phyloP scores from a whole-genome alignment of 78 protist species.

The Cavenderia fasciculata region DNA sequence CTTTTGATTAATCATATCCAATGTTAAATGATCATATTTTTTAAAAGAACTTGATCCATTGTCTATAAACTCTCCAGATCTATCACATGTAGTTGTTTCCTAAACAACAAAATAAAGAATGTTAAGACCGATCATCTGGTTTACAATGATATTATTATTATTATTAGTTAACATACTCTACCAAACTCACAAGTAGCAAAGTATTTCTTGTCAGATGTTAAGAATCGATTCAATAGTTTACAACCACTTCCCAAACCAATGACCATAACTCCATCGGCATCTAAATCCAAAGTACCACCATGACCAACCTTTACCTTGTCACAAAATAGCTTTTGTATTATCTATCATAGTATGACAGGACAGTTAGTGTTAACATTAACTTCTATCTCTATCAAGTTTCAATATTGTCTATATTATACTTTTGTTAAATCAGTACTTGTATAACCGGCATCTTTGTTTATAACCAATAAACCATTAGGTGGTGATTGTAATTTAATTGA shows the following conservation, averaged over 20 bases:
- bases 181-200: constrained; percentile 16
- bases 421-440: too few species aligned
- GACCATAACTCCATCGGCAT: constrained; percentile 14
- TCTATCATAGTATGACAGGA: too few species aligned
- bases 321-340: neutral
- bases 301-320: constrained; percentile 21
- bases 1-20: neutral
- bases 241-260: constrained; percentile 15
- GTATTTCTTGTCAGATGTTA: neutral
- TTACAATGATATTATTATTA: neutral
- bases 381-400: too few species aligned
- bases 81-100: constrained; percentile 25
- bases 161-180: neutral
- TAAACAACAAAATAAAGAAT: neutral
- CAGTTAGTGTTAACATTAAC: too few species aligned
- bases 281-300: constrained; percentile 38
- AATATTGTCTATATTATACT: too few species aligned
- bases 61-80: neutral
- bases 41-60: too few species aligned
- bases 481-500: too few species aligned
- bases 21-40: neutral
- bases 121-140: neutral
- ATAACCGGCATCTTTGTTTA: too few species aligned
- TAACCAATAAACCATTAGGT: too few species aligned
- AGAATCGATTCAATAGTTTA: neutral